Base-by-base conservation (phyloP, 2,329 filamentous ascomycete genomes). In the Fusarium sp. region DNA sequence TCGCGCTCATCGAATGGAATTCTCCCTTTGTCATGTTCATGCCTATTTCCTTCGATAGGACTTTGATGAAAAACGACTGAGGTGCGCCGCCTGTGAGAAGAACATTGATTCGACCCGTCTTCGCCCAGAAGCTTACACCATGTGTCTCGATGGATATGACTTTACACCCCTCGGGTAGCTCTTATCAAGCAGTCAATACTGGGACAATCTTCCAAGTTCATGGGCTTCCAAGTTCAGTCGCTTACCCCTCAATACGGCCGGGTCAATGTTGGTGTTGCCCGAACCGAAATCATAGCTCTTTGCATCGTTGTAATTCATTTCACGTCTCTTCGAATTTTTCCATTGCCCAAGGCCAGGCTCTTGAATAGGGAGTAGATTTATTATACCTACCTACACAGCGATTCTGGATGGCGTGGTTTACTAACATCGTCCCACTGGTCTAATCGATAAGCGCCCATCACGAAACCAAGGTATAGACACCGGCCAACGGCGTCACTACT, bases 61-160 rank as follows among this genome's bases (percentile, higher is more conserved):
- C 7, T 0, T 57, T 57, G 30, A 45, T 35, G 30, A 57, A 45
- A 45, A 45, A 57, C 2, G 54, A 45, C 18, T 11, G 36, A 20
- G 54, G 18, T 0, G n/a, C 0, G 0, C 38, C 54, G 5, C 45
- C 38, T 0, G 0, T 26, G n/a, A 57, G 54, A 0, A 45, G 6
- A 45, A 45, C 28, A 28, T 57, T 18, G 0, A 45, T 57, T 15
- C 54, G 30, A 31, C 38, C n/a, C 0, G 54, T 45, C 54, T 45
- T 56, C 0, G 38, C 54, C 54, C 54, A 56, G 0, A 56, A 45
- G 30, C 54, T 56, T 0, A 56, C 13, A 0, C 54, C 54, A 35
- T 56, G 54, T 8, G 1, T 2, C 13, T 45, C 0, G 28, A 26
- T 56, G 30, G 54, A 56, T 1, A n/a, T 24, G 2, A 56, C 0